Percentiles rank a stretch among this genome's conserved stretches.
These are phyloP conservation scores for Macrophomina pseudophaseolina DNA, from an alignment of 2,329 filamentous ascomycete species.

Conservation along the genomic window DNA sequence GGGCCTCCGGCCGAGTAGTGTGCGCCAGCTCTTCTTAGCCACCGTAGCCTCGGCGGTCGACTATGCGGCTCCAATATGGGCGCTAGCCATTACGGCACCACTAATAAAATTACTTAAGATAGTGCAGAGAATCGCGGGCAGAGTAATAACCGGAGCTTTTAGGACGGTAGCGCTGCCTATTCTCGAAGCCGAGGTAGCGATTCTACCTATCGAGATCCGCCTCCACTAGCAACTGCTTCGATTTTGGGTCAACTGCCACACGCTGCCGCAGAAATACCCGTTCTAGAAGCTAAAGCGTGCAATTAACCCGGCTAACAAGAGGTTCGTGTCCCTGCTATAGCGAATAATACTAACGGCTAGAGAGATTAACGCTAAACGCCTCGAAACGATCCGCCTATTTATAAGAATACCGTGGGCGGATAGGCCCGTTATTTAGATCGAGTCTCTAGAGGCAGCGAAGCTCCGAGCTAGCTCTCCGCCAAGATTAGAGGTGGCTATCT, in stretches of 20 bases:
- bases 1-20: constrained; percentile 31
- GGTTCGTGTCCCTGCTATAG: no score
- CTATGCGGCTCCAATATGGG: constrained; percentile 35
- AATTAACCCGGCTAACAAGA: no score
- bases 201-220: neutral
- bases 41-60: constrained; percentile 37
- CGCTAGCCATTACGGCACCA: neutral
- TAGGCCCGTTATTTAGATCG: neutral
- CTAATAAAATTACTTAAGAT: neutral
- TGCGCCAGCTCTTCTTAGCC: constrained; percentile 32
- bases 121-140: constrained; percentile 11
- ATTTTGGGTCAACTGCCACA: constrained; percentile 15
- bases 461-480: neutral
- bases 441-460: neutral
- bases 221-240: neutral
- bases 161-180: constrained; percentile 12
- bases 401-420: neutral
- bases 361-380: no score
- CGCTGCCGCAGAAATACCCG: neutral
- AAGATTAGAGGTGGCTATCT: no score
- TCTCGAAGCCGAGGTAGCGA: constrained; percentile 12
- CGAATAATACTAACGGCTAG: no score
- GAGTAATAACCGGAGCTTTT: constrained; percentile 18
- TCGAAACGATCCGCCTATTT: neutral
- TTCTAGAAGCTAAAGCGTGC: no score